These are phyloP conservation scores for Lecanicillium sp. DNA, from an alignment of 2,329 filamentous ascomycete genomes.

Conservation along the genomic window DNA sequence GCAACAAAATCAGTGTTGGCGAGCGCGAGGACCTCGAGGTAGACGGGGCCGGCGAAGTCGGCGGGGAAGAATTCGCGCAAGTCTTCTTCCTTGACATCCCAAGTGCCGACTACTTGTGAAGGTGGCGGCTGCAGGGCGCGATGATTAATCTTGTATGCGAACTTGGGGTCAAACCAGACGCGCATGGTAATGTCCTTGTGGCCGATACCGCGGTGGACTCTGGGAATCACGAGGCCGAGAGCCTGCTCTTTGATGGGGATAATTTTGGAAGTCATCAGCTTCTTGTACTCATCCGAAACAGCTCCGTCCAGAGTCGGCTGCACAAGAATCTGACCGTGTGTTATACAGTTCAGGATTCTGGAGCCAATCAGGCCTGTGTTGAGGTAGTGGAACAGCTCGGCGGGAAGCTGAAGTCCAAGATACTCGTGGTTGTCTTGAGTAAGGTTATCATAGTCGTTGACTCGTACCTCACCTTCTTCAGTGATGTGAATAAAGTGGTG, in stretches of 20 bases:
- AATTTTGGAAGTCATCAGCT: slow-evolving; percentile 68
- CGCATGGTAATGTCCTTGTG: slow-evolving; percentile 71
- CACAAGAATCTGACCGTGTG: slow-evolving; percentile 70
- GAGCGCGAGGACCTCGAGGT: slow-evolving; percentile 60
- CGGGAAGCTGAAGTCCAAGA: slow-evolving; percentile 80
- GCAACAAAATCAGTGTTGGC: slow-evolving; percentile 63
- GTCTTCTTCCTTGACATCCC: slow-evolving; percentile 64
- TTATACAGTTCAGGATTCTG: slow-evolving; percentile 74
- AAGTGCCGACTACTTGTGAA: slow-evolving; percentile 48
- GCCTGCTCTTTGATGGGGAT: slow-evolving; percentile 69
- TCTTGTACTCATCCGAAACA: slow-evolving; percentile 72
- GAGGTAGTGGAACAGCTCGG: slow-evolving; percentile 86
- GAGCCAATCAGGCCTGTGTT: slow-evolving; percentile 75
- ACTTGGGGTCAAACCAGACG: slow-evolving; percentile 76
- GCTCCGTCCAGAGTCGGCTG: slow-evolving; percentile 82
- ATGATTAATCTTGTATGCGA: slow-evolving; percentile 63
- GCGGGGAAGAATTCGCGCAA: slow-evolving; percentile 44
- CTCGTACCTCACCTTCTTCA: slow-evolving; percentile 68
- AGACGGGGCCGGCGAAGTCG: slow-evolving; percentile 37
- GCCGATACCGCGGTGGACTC: slow-evolving; percentile 76
- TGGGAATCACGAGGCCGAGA: slow-evolving; percentile 70
- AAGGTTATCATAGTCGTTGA: slow-evolving; percentile 65
- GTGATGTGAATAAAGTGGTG: slow-evolving; percentile 83
- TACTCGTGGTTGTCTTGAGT: slow-evolving; percentile 85
- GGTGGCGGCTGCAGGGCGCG: slow-evolving; percentile 40